These are phyloP conservation scores for Fusarium zealandicum DNA, from an alignment of 2,329 filamentous ascomycete species.

Conservation along the genomic window DNA sequence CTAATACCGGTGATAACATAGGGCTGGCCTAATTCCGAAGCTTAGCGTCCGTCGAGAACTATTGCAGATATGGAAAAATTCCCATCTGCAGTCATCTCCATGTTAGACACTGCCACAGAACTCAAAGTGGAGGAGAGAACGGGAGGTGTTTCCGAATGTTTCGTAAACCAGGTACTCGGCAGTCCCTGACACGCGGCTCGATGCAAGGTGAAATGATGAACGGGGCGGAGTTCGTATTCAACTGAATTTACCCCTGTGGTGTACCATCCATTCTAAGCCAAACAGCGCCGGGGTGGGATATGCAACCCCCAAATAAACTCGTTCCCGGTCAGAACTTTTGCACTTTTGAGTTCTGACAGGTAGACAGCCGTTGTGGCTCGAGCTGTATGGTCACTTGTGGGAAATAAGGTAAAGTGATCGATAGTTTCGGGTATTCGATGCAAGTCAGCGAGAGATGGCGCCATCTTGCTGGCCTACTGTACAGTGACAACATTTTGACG, in stretches of 20 bases:
- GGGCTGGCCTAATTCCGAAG: no score
- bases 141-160: no score
- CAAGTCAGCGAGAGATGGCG: slow-evolving; percentile 9
- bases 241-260: slow-evolving; percentile 7
- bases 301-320: not conserved
- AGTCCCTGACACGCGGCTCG: slow-evolving; percentile 5
- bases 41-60: no score
- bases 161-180: not conserved
- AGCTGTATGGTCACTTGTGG: not conserved
- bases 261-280: not conserved
- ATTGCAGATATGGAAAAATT: no score
- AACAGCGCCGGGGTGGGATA: no score
- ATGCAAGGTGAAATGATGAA: slow-evolving; percentile 16
- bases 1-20: no score
- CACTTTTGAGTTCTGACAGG: slow-evolving; percentile 5
- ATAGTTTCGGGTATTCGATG: not conserved
- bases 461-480: slow-evolving; percentile 1
- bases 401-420: not conserved
- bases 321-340: not conserved
- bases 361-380: not conserved
- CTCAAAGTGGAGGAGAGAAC: no score
- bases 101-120: no score
- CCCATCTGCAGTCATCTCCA: no score
- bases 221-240: slow-evolving; percentile 32
- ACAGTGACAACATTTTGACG: slow-evolving; percentile 11